Evolutionary conservation across 2,329 filamentous ascomycete genomes (phyloP), one percentile per base, ranked within the genome.

Genomic region (Exserohilum rostratum): DNA sequence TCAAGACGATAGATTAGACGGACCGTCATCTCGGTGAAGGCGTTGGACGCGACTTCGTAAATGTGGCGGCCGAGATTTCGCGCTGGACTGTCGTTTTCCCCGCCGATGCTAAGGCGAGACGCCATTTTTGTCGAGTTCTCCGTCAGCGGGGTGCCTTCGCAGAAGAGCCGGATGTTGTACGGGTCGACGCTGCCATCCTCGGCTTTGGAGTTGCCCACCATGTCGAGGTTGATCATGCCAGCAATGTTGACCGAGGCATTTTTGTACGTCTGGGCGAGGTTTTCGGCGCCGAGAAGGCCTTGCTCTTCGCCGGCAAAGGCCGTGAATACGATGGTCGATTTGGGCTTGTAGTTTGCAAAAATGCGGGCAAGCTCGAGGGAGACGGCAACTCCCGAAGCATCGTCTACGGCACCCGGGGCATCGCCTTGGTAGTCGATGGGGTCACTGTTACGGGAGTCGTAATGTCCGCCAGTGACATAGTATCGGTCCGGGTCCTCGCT

Each of bases 261-360:
- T 22, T 76, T 78, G 58, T 82, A 78, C 0, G 77, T 81, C 66
- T 80, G 76, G 1, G 82, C 82, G 2, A 84, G 71, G 66, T 79
- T 78, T 7, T 72, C 67, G 2, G 80, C 71, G 0, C 83, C 82
- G 38, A 80, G 79, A 1, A 84, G 76, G 3, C 76, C 78, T 71
- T 85, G 82, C 56, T 85, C 83, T 66, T 85, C 83, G 12, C 81
- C 83, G 0, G 83, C 81, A 6, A 82, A 80, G 5, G 82, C 82
- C 1, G 76, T 81, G 57, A 85, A 83, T 22, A 81, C 77, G 47
- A 85, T 80, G 1, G 80, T 83, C 1, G 81, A 78, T 48, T 74
- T 75, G 1, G 78, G 81, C 37, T 73, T 68, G 27, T 74, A 75
- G 29, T 72, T 76, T 0, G 82, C 79, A 62, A 81, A 76, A 46